Evolutionary conservation across 257 asterid species (phyloP).

Genomic region (Plantago ovata): DNA sequence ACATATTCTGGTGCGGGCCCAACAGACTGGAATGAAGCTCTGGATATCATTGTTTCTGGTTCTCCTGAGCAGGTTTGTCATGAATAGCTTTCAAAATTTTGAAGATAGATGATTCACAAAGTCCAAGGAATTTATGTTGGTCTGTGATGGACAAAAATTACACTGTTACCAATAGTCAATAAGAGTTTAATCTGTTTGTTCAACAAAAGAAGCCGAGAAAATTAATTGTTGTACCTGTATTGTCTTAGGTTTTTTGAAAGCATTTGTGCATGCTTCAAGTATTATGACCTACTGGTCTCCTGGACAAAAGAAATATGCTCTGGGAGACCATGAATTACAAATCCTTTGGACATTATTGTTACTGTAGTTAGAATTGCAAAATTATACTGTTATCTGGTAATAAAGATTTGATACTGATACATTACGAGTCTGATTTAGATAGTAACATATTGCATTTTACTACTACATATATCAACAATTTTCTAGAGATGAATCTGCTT

Average conservation of each 20-base stretch:
- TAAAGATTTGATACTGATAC: too few relatives aligned
- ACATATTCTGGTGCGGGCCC: conserved; percentile 64
- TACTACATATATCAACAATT: too few relatives aligned
- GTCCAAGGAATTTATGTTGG: conserved; percentile 5
- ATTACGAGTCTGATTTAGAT: too few relatives aligned
- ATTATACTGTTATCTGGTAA: too few relatives aligned
- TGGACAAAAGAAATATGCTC: too few relatives aligned
- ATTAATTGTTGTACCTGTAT: neutral
- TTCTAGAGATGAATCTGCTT: neutral
- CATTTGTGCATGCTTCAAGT: neutral
- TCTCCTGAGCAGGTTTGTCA: conserved; percentile 86
- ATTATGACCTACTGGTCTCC: too few relatives aligned
- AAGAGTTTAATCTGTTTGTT: neutral
- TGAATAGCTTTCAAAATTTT: neutral
- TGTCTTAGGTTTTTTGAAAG: neutral
- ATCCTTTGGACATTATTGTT: too few relatives aligned
- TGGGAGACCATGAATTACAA: too few relatives aligned
- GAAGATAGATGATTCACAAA: neutral
- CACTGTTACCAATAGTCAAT: neutral
- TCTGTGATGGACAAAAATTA: neutral
- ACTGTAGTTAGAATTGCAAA: too few relatives aligned
- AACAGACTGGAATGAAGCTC: conserved; percentile 93
- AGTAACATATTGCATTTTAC: too few relatives aligned
- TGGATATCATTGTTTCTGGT: conserved; percentile 73
- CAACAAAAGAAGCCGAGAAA: neutral